These are phyloP conservation scores for Cladophialophora exuberans DNA, from an alignment of 2,329 filamentous ascomycete genomes.

Conservation along the genomic window DNA sequence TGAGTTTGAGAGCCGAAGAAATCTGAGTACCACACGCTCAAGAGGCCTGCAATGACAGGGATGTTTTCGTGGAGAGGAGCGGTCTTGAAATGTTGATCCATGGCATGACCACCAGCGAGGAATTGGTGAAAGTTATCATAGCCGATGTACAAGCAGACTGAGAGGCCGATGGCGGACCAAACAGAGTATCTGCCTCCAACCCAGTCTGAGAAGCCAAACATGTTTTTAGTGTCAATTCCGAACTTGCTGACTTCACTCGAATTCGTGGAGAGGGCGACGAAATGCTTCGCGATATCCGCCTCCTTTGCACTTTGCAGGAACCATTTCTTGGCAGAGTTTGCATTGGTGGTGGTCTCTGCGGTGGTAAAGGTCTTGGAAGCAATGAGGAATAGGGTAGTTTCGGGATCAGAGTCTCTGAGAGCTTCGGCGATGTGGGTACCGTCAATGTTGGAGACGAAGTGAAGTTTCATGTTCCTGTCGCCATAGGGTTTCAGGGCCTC, in stretches of 20 bases:
- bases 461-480: slow-evolving; percentile 80
- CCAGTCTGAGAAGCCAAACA: slow-evolving; percentile 99
- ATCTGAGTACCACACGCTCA: slow-evolving; percentile 98
- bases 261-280: slow-evolving; percentile 97
- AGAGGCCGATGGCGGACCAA: slow-evolving; percentile 97
- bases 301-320: slow-evolving; percentile 88
- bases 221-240: slow-evolving; percentile 97
- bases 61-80: slow-evolving; percentile 94
- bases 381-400: slow-evolving; percentile 98
- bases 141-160: slow-evolving; percentile 91
- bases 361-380: slow-evolving; percentile 99
- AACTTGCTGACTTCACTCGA: slow-evolving; percentile 95
- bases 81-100: slow-evolving; percentile 97
- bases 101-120: slow-evolving; percentile 88
- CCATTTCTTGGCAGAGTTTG: slow-evolving; percentile 95
- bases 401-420: slow-evolving; percentile 82
- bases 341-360: slow-evolving; percentile 94
- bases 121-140: slow-evolving; percentile 98
- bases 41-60: slow-evolving; percentile 83
- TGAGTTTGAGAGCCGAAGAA: slow-evolving; percentile 99
- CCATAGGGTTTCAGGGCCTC: slow-evolving; percentile 96
- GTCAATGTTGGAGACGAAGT: slow-evolving; percentile 99
- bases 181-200: slow-evolving; percentile 98
- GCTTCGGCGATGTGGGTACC: slow-evolving; percentile 97
- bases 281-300: slow-evolving; percentile 89